Evolutionary conservation across 2,329 filamentous ascomycete species (phyloP), one percentile per base, ranked within the genome.

Genomic region (Pleoardoris graminearum): DNA sequence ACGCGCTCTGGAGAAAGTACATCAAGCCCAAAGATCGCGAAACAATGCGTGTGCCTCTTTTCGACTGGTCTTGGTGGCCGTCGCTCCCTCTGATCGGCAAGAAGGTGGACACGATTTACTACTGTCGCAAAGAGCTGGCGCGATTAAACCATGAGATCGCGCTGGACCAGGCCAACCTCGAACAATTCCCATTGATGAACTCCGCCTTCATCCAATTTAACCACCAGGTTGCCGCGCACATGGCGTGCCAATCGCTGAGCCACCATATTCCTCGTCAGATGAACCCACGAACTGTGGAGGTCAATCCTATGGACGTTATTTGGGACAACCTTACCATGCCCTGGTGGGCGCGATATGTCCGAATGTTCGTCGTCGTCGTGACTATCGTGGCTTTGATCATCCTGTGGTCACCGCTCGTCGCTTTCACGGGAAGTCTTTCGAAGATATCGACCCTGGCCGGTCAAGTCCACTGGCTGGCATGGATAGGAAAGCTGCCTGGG

Each of bases 121-220:
- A 92, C 78, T 95, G 91, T 62, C 89, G 94, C 3, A 85, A 86
- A 58, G 88, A 97, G 71, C 75, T 99, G 23, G 92, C 94, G 16
- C 85, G 90, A 12, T 79, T 97, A 16, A 99, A 97, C 61, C 68
- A 92, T 47, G 92, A 97, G 69, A 97, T 99, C 48, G 92, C 97
- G 62, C 79, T 87, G 38, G 94, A 97, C 60, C 94, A 99, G 70
- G 82, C 87, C 48, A 81, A 94, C 43, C 88, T 89, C 0, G 92
- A 97, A 60, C 85, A 87, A 4, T 97, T 91, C 57, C 92, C 93
- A 0, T 76, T 92, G 41, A 95, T 97, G 91, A 96, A 90, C 66
- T 96, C 93, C 0, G 94, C 94, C 0, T 99, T 99, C 63, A 91
- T 99, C 55, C 94, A 99, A 70, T 99, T 99, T 80, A 96, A 99